These are phyloP conservation scores for Kwoniella shivajii DNA, from an alignment of 1,284 basidiomycete genomes.

Conservation along the genomic window DNA sequence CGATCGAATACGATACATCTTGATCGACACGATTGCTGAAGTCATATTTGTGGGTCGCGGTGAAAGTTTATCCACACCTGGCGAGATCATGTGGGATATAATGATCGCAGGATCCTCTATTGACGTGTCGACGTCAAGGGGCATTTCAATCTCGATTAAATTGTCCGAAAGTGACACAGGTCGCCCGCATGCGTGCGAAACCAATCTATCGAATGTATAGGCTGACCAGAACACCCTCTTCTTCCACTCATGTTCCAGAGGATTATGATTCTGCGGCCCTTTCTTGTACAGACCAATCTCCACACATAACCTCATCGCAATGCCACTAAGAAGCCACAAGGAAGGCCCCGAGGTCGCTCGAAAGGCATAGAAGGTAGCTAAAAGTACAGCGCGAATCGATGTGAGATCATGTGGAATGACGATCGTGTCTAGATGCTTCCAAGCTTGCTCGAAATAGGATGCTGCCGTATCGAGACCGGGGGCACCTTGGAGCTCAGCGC, in stretches of 20 bases:
- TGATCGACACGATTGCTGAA: constrained; percentile 19
- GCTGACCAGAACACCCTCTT: constrained; percentile 23
- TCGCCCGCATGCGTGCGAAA: constrained; percentile 17
- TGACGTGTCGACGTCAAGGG: constrained; percentile 9
- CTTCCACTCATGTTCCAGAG: constrained; percentile 6
- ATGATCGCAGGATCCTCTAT: constrained; percentile 5
- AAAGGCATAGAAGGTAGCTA: constrained; percentile 22
- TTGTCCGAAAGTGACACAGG: constrained; percentile 14
- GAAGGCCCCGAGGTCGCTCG: constrained; percentile 19
- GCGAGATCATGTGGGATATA: background rate
- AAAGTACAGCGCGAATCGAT: constrained; percentile 14
- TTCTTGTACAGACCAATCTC: constrained; percentile 16
- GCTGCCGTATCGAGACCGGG: constrained; percentile 7
- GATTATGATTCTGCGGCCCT: background rate
- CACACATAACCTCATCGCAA: constrained; percentile 19
- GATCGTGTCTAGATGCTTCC: constrained; percentile 12
- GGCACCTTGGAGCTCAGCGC: constrained; percentile 8
- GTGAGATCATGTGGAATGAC: constrained; percentile 15
- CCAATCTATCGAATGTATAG: constrained; percentile 20
- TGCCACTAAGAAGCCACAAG: constrained; percentile 16
- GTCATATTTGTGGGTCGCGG: constrained; percentile 17
- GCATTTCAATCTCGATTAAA: constrained; percentile 16
- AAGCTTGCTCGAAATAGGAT: constrained; percentile 22
- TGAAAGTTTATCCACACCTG: background rate
- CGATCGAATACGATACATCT: constrained; percentile 18